Base-by-base conservation (phyloP, 2,329 filamentous ascomycete genomes). In the Fusarium burgessii region DNA sequence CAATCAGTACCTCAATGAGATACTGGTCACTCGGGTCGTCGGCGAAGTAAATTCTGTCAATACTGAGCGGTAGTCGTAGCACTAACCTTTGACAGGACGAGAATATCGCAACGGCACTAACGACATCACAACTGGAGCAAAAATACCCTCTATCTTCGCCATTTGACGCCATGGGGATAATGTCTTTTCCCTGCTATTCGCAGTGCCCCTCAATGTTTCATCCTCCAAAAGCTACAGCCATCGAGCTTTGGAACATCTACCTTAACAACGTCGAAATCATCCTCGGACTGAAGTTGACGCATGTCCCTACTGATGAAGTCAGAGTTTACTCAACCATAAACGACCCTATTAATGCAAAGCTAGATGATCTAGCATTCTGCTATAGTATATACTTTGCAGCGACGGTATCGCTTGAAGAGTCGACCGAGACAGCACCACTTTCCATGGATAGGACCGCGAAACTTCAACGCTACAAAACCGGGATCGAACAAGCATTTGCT, bases 301-400 rank as follows among this genome's bases (percentile, higher is more conserved):
- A 64, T 17, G 18, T 45, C 5, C 58, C 58, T 2, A 62, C 36
- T 3, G 62, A 64, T 27, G 49, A 64, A 15, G n/a, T 56, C 17
- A 56, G 14, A 4, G 29, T 62, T 11, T 64, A 64, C 11, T 40
- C 58, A 4, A 18, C 62, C 1, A 64, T 64, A 7, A n/a, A 15
- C 13, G 10, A 62, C 2, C 58, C 49, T 6, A 4, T 2, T 1
- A 23, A 4, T 14, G 49, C 36, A 5, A 29, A 23, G 3, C 14
- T 38, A 2, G 58, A 64, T 2, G 58, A 64, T 18, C 35, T 64
- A 10, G 47, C 47, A 7, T 56, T 62, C 29, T 64, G 62, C 35
- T 63, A 42, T 8, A 41, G 47, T 4, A 38, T 64, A 7, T 64
- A 49, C 13, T 64, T 62, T 29, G 49, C 62, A 8, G 49, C 58